Base-by-base conservation (phyloP, 1,284 basidiomycete species). In the Neolentinus lepideus region DNA sequence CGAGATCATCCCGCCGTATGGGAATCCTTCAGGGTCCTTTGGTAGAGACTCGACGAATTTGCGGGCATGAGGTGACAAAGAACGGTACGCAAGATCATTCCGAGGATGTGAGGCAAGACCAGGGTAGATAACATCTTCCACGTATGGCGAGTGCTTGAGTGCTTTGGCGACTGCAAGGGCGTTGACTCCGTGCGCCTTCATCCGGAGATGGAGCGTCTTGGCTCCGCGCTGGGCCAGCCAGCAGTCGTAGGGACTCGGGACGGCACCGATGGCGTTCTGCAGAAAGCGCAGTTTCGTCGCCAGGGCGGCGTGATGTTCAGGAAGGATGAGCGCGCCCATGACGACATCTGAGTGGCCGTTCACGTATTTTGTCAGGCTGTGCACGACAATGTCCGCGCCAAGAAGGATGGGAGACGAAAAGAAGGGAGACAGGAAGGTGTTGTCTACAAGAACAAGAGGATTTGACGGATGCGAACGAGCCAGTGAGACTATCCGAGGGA, bases 311-410 rank as follows among this genome's bases (percentile, higher is more conserved):
- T 81, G 83, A 54, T 81, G 77, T 0, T 80, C 64, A 16, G 86
- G 85, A 9, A 91, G 77, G 62, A 93, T 85, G 56, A 90, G 71
- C 0, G 86, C 85, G 35, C 94, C 94, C 80, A 93, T 90, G 64
- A 96, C 78, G 64, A 94, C 90, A 67, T 98, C 94, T 0, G 89
- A 90, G 73, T 97, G 94, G 0, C 95, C 94, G 66, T 94, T 94
- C 66, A 97, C 77, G 74, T 97, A 98, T 71, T 98, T 98, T 0
- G 92, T 92, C 51, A 93, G 74, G 47, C 80, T 81, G 77, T 94
- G 88, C 38, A 90, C 59, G 63, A 93, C 90, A 60, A 94, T 75
- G 66, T 94, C 91, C 19, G 92, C 93, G 33, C 92, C 90, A 38
- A 88, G 84, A 47, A 87, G 78, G 27, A 98, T 81, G 0, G 95